Conservation (phyloP, 1,139 yeast genomes). For the Wickerhamiella pararugosa region DNA sequence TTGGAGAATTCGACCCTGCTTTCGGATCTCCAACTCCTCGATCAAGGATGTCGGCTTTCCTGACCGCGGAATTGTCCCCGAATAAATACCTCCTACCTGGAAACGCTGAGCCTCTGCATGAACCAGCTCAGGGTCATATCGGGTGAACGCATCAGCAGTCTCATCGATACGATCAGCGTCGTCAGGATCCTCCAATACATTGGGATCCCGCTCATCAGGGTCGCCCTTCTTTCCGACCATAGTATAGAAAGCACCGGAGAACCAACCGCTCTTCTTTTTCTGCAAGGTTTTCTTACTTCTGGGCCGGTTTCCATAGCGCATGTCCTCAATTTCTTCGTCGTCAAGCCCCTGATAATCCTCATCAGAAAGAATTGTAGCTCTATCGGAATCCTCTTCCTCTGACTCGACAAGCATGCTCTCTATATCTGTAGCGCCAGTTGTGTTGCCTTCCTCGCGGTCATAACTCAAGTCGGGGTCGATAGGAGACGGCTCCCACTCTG, state of each 20-base stretch:
- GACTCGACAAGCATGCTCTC: conserved; percentile 13
- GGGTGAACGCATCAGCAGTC: conserved; percentile 21
- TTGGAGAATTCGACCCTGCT: conserved; percentile 22
- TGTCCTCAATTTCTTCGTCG: not conserved
- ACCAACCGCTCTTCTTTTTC: conserved; percentile 1
- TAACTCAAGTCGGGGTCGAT: conserved; percentile 8
- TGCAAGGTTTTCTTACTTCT: not conserved
- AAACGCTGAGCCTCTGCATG: conserved; percentile 16
- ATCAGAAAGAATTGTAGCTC: conserved; percentile 18
- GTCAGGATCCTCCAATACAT: conserved; percentile 1
- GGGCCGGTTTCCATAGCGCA: not conserved
- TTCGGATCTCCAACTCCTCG: conserved; percentile 27
- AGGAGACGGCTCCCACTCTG: conserved; percentile 15
- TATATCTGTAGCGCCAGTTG: not conserved
- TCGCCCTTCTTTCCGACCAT: conserved; percentile 7
- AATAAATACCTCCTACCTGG: conserved; percentile 15
- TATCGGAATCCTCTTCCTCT: conserved; percentile 17
- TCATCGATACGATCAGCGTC: conserved; percentile 9
- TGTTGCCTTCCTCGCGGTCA: not conserved
- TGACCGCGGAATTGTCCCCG: conserved; percentile 8
- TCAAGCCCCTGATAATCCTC: conserved; percentile 10
- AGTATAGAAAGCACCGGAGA: not conserved
- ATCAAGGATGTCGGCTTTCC: conserved; percentile 22
- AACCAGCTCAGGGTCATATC: conserved; percentile 19
- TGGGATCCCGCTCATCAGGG: conserved; percentile 1